Evolutionary conservation across 1,284 basidiomycete genomes (phyloP).

Genomic region (Cutaneotrichosporon sp.): DNA sequence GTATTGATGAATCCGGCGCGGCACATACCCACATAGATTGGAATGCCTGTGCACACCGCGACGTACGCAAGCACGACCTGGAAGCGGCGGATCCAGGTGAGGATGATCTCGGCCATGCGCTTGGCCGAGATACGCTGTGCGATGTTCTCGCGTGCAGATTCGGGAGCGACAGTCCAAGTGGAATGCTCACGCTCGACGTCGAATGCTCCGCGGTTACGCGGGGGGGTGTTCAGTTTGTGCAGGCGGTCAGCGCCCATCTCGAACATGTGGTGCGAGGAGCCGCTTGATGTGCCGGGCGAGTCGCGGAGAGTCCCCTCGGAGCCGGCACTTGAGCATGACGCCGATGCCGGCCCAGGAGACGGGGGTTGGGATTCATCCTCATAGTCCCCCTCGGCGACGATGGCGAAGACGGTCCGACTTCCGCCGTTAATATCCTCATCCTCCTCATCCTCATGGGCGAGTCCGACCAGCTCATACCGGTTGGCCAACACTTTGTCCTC

Average conservation of each 20-base stretch:
- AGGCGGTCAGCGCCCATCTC: constrained; percentile 17
- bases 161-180: background rate
- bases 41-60: constrained; percentile 31
- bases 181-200: constrained; percentile 18
- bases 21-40: constrained; percentile 37
- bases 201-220: constrained; percentile 22
- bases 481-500: constrained; percentile 17
- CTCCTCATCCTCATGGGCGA: constrained; percentile 18
- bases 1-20: constrained; percentile 62
- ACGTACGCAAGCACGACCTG: constrained; percentile 42
- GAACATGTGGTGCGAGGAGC: constrained; percentile 9
- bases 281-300: constrained; percentile 17
- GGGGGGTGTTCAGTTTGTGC: background rate
- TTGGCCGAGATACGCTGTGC: background rate
- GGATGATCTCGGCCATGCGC: constrained; percentile 22
- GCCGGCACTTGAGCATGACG: constrained; percentile 43
- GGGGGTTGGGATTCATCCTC: constrained; percentile 8
- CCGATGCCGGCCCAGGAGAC: background rate
- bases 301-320: constrained; percentile 67
- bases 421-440: constrained; percentile 8
- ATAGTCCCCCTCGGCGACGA: constrained; percentile 26
- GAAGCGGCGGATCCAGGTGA: constrained; percentile 35
- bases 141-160: background rate
- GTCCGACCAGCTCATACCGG: constrained; percentile 39
- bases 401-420: constrained; percentile 17